These are phyloP conservation scores for Oenanthe sinensis DNA, from an alignment of 129 eudicot species.

Conservation along the genomic window DNA sequence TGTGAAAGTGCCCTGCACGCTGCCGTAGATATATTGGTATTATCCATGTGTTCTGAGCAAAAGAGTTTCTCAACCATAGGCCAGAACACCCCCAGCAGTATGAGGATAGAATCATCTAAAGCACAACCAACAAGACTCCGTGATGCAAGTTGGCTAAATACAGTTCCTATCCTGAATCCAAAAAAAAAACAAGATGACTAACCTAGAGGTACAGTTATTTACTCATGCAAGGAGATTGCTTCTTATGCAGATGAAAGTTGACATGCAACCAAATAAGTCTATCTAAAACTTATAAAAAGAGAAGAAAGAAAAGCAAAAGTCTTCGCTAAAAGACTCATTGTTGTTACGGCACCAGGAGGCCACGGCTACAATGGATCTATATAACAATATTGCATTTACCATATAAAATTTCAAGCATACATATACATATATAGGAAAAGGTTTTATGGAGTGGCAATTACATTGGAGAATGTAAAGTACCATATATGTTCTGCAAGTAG, in stretches of 20 bases:
- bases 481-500: too few species aligned
- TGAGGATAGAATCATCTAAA: slow-evolving; percentile 46
- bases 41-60: slow-evolving; percentile 58
- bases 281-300: not conserved
- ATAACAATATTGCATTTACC: not conserved
- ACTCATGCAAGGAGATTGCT: not conserved
- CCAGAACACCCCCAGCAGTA: slow-evolving; percentile 61
- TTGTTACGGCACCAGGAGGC: not conserved
- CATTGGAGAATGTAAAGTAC: too few species aligned
- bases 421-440: not conserved
- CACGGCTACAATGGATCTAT: not conserved
- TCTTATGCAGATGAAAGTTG: not conserved
- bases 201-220: not conserved
- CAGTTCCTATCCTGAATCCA: slow-evolving; percentile 70
- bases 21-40: slow-evolving; percentile 57
- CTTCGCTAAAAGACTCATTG: not conserved
- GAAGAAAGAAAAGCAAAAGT: not conserved
- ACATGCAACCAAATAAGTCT: not conserved
- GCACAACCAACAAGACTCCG: slow-evolving; percentile 35
- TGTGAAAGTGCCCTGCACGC: slow-evolving; percentile 95
- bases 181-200: not conserved
- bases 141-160: slow-evolving; percentile 53
- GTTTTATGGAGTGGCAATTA: too few species aligned
- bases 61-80: slow-evolving; percentile 80
- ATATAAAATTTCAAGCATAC: not conserved